phyloP scores from a whole-genome alignment of 2,329 filamentous ascomycete genomes.

The Fusarium incarnatum region DNA sequence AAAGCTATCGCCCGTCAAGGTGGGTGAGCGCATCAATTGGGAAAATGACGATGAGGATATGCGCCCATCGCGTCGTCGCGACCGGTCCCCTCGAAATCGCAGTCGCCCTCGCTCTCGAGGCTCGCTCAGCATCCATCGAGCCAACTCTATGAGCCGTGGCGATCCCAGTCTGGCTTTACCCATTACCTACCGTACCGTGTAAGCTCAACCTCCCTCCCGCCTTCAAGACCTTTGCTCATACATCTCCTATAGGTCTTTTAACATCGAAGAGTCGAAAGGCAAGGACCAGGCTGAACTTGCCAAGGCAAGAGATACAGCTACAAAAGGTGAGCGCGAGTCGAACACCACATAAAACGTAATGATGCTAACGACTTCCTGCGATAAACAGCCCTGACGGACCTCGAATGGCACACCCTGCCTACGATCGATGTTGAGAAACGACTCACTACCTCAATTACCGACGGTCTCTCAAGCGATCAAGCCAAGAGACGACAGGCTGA shows the following conservation, averaged over 20 bases:
- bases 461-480: constrained; percentile 3
- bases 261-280: constrained; percentile 21
- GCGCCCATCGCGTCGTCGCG: constrained; percentile 1
- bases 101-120: background rate
- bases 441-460: constrained; percentile 4
- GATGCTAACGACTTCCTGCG: rapidly evolving
- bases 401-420: constrained; percentile 12
- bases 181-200: constrained; percentile 7
- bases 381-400: background rate
- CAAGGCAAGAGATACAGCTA: background rate
- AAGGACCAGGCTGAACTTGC: constrained; percentile 6
- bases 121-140: constrained; percentile 10
- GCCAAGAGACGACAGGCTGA: background rate
- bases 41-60: constrained; percentile 4
- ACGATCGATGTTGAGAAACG: constrained; percentile 11
- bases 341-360: rapidly evolving
- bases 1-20: background rate
- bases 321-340: background rate
- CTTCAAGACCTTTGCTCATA: background rate
- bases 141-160: background rate
- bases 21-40: constrained; percentile 13
- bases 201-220: rapidly evolving
- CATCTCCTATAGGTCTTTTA: background rate
- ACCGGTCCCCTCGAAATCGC: background rate
- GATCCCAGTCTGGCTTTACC: constrained; percentile 5